phyloP scores from a whole-genome alignment of 768 basidiomycete species.

The Albatrellus ellisii region DNA sequence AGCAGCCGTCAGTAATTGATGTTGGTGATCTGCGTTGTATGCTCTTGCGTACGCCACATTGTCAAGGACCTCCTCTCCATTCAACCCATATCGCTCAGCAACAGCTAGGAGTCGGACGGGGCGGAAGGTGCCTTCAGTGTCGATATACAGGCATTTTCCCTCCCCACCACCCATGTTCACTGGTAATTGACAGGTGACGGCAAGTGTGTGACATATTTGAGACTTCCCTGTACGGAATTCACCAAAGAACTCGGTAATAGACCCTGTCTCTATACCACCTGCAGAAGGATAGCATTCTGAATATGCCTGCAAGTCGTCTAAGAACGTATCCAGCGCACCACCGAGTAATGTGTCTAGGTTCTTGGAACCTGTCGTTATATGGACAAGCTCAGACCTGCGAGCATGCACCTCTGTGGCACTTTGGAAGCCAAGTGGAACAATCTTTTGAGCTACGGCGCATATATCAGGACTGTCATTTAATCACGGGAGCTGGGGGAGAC shows the following conservation, averaged over 20 bases:
- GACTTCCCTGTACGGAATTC: slow-evolving; percentile 99
- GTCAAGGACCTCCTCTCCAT: slow-evolving; percentile 95
- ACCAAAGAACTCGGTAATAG: slow-evolving; percentile 96
- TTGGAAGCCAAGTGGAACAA: slow-evolving; percentile 94
- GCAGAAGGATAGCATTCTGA: neutral
- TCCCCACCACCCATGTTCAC: slow-evolving; percentile 98
- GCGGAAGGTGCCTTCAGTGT: slow-evolving; percentile 98
- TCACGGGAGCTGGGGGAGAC: slow-evolving; percentile 5
- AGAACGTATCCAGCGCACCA: slow-evolving; percentile 33
- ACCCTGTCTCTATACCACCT: slow-evolving; percentile 97
- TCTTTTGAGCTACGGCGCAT: slow-evolving; percentile 65
- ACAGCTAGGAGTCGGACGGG: slow-evolving; percentile 90
- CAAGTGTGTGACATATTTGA: slow-evolving; percentile 94
- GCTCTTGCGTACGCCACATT: slow-evolving; percentile 98
- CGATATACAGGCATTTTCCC: slow-evolving; percentile 97
- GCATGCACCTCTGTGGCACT: slow-evolving; percentile 98
- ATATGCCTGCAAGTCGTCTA: neutral
- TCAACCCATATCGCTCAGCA: slow-evolving; percentile 92
- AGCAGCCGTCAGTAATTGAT: slow-evolving; percentile 77
- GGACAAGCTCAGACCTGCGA: slow-evolving; percentile 85
- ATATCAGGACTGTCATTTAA: neutral
- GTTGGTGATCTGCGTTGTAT: slow-evolving; percentile 97
- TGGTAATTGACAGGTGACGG: slow-evolving; percentile 95
- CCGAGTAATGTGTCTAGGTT: slow-evolving; percentile 92
- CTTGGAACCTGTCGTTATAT: slow-evolving; percentile 94